A percentile compares a stretch with the other conserved stretches of the same genome.
Conservation (phyloP, 164 flowering plant species). For the Malania oleifera region DNA sequence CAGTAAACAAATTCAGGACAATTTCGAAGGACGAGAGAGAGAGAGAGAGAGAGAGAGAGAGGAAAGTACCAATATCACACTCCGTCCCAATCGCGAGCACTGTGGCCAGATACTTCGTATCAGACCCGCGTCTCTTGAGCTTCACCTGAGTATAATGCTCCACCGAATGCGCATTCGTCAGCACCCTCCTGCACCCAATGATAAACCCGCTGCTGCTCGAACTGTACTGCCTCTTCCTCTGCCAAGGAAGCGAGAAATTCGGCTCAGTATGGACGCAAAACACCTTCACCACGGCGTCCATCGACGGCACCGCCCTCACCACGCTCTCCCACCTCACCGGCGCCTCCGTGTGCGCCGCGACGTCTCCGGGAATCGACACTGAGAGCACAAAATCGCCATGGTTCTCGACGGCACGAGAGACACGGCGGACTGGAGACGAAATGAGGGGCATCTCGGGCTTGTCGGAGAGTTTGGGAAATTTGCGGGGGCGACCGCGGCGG, state of each 20-base stretch:
- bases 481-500: slow-evolving; percentile 48
- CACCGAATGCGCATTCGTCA: slow-evolving; percentile 97
- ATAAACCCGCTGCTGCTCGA: slow-evolving; percentile 94
- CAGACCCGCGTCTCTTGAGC: slow-evolving; percentile 95
- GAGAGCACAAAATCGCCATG: slow-evolving; percentile 13
- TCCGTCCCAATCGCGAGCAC: slow-evolving; percentile 95
- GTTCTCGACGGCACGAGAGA: slow-evolving; percentile 10
- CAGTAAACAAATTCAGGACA: not conserved
- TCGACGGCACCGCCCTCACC: slow-evolving; percentile 60
- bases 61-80: slow-evolving; percentile 76
- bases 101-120: slow-evolving; percentile 85
- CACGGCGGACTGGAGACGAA: slow-evolving; percentile 7
- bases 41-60: not conserved
- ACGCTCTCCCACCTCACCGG: slow-evolving; percentile 21
- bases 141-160: slow-evolving; percentile 97
- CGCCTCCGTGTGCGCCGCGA: not conserved
- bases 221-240: slow-evolving; percentile 90
- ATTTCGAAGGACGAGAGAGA: not conserved
- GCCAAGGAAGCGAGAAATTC: slow-evolving; percentile 98
- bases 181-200: slow-evolving; percentile 70
- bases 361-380: not conserved
- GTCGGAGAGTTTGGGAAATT: slow-evolving; percentile 17
- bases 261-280: slow-evolving; percentile 96
- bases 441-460: slow-evolving; percentile 14
- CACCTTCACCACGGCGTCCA: slow-evolving; percentile 99